Evolutionary conservation across 148 eudicot species (phyloP).

Genomic region (Chenopodium quinoa): DNA sequence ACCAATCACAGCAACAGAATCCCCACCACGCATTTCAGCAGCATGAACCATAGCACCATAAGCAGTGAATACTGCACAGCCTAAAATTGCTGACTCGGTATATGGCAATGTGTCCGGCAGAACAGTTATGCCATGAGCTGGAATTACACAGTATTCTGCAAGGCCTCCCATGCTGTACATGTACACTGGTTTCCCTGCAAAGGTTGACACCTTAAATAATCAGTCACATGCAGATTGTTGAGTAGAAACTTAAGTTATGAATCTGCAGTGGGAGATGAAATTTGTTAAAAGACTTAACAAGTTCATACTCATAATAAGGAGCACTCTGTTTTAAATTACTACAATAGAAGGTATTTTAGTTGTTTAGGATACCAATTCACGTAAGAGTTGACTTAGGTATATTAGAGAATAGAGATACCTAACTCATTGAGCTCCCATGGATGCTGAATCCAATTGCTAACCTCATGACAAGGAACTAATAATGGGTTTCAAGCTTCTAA

Average conservation of each 20-base stretch:
- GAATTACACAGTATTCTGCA: constrained; percentile 91
- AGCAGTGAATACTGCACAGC: constrained; percentile 99
- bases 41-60: constrained; percentile 99
- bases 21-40: constrained; percentile 90
- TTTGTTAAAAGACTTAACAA: background rate
- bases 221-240: background rate
- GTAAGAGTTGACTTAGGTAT: too few relatives aligned
- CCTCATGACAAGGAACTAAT: background rate
- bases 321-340: too few relatives aligned
- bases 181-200: constrained; percentile 87
- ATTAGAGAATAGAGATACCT: too few relatives aligned
- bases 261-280: background rate
- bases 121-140: constrained; percentile 76
- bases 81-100: constrained; percentile 90
- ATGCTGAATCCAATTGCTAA: background rate
- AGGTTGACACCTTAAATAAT: background rate
- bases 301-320: too few relatives aligned
- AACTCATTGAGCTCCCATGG: background rate
- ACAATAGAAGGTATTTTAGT: too few relatives aligned
- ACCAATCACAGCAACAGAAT: constrained; percentile 92
- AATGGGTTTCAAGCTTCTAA: background rate
- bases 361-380: too few relatives aligned
- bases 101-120: constrained; percentile 90
- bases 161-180: constrained; percentile 99
- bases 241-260: background rate